Base-by-base conservation (phyloP, 495 filamentous ascomycete species). In the Rhypophila decipiens region DNA sequence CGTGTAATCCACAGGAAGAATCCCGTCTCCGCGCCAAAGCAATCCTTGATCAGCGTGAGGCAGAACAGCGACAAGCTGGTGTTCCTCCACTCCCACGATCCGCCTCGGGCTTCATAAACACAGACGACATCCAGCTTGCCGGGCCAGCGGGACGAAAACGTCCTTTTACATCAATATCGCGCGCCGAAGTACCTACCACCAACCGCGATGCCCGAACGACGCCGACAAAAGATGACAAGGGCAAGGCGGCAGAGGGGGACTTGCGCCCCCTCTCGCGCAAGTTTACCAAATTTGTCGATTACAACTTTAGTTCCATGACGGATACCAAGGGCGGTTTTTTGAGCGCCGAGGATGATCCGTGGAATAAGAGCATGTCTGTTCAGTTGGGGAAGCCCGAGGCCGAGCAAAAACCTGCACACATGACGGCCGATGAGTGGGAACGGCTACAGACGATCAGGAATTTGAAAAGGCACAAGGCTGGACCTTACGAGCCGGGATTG, bases 261-360 rank as follows among this genome's bases (percentile, higher is more conserved):
- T 18, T 62, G 22, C 56, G n/a, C 11, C 61, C 61, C 18, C 41
- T 59, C 4, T 58, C 61, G 20, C 39, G 42, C 46, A 95, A 91
- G 55, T 96, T 96, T 57, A 77, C 82, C 36, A 88, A 90, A 65
- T 97, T 83, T 66, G 87, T 98, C 54, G 93, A 98, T 49, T 96
- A 96, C 65, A 94, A 98, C 69, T 90, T 98, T 54, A 87, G 84
- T 52, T 89, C 89, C 69, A 98, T 98, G 88, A 91, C 84, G 12
- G 93, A 98, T 61, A 96, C 93, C 5, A 96, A 96, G 57, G 93
- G 93, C 35, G 93, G 93, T 0, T 98, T 98, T 63, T 63, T 98
- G 50, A 85, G 82, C 20, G 73, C 76, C 0, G 85, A 90, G 50
- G 93, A 98, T 59, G 93, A 98, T 61, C 93, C 93, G 1, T 80